Base-by-base conservation (phyloP, 1,284 basidiomycete species). In the Pseudozyma pruni region DNA sequence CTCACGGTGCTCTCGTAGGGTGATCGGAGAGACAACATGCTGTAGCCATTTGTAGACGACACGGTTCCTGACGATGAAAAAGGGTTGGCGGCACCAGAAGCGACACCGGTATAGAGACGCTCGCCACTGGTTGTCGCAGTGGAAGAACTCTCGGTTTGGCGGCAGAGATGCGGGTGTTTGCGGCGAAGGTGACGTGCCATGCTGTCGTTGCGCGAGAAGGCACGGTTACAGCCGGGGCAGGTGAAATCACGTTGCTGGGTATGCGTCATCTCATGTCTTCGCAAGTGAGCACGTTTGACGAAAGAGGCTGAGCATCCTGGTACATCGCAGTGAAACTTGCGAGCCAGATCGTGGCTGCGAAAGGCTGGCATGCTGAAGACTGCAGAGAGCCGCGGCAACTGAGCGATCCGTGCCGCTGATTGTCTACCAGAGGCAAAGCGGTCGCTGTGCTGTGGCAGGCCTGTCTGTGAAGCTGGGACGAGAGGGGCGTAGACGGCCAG, bases 261-360 rank as follows among this genome's bases (percentile, higher is more conserved):
- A 31, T 71, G 68, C 17, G 68, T 71, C 68, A 71, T 66, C 49
- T 71, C 61, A 50, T 71, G 68, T 20, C 68, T 10, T 14, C 68
- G 61, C 35, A 71, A 38, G 37, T 71, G 68, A 4, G 68, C 68
- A 14, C 68, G 59, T 45, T 71, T 71, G 43, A 64, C 54, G 32
- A 71, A 71, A 1, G 68, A 55, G n/a, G 68, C 68, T 16, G 56
- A 49, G 58, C 68, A 71, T 49, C 61, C 57, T 14, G 48, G 42
- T 10, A 61, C 53, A 0, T 59, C 52, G 57, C 68, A 71, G 17
- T 50, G 57, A 23, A 66, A 66, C 34, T 59, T 55, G 42, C 68
- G 61, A n/a, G 48, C 56, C 19, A 52, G 48, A 17, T 59, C 56
- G 22, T 55, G 62, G 29, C 62, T 47, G 22, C 62, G 62, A 40